phyloP scores from a whole-genome alignment of 2,329 filamentous ascomycete genomes.

The Aureobasidium zeae region DNA sequence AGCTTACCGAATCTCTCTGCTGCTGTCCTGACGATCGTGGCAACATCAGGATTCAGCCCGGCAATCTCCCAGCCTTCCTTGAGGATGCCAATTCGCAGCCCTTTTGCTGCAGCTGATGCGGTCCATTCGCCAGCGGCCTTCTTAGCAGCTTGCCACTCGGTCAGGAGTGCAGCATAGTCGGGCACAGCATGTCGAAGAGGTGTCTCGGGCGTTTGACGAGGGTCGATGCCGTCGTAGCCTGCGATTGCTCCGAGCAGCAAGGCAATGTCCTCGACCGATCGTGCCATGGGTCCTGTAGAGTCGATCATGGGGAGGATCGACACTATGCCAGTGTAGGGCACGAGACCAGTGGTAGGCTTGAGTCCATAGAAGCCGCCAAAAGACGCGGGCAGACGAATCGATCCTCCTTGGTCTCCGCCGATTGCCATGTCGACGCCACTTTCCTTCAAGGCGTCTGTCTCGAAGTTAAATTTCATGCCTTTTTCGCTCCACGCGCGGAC shows the following conservation, averaged over 20 bases:
- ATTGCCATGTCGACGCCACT: conserved; percentile 30
- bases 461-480: conserved; percentile 17
- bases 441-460: conserved; percentile 13
- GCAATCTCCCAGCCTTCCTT: conserved; percentile 35
- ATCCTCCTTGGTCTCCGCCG: conserved; percentile 27
- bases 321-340: conserved; percentile 38
- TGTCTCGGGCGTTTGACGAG: conserved; percentile 34
- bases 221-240: conserved; percentile 39
- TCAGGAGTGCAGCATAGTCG: conserved; percentile 28
- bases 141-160: conserved; percentile 23
- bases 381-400: conserved; percentile 21
- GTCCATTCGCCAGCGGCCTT: conserved; percentile 25
- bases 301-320: conserved; percentile 37
- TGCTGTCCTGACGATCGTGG: conserved; percentile 29
- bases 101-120: conserved; percentile 27
- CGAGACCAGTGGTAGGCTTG: conserved; percentile 35
- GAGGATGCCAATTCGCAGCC: conserved; percentile 39
- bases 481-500: conserved; percentile 20
- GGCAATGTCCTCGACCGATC: conserved; percentile 34
- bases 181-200: conserved; percentile 30
- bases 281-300: conserved; percentile 37
- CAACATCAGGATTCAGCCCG: conserved; percentile 33
- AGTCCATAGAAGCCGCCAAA: conserved; percentile 27
- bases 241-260: conserved; percentile 33
- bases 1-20: conserved; percentile 33